These are phyloP conservation scores for Nephelium lappaceum DNA, from an alignment of 345 rosid genomes.

Conservation along the genomic window DNA sequence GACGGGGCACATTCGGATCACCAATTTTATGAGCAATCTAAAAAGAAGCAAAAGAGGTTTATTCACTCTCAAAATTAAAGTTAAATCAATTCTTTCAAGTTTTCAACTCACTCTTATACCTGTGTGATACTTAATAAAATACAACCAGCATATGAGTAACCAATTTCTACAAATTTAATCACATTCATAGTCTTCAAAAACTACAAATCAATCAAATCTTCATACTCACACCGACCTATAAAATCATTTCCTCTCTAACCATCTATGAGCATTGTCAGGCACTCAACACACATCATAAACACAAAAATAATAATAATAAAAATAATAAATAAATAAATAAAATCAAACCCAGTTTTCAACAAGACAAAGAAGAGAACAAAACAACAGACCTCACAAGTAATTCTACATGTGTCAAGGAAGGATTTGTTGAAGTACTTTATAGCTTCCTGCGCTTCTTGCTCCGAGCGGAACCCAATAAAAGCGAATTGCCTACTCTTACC, in stretches of 20 bases:
- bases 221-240: neutral
- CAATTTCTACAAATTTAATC: neutral
- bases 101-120: neutral
- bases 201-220: neutral
- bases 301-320: too few relatives aligned
- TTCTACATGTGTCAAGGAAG: conserved; percentile 61
- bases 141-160: neutral
- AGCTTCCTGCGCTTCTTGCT: conserved; percentile 78
- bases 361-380: neutral
- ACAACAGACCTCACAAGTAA: conserved; percentile 72
- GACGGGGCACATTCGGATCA: conserved; percentile 68
- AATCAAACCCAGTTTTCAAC: neutral
- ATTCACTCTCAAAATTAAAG: conserved; percentile 9
- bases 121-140: neutral
- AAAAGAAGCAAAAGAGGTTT: conserved; percentile 9
- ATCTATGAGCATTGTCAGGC: neutral
- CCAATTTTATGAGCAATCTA: conserved; percentile 77
- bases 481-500: conserved; percentile 90
- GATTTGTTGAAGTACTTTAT: conserved; percentile 73
- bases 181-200: neutral
- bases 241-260: neutral
- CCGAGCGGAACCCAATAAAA: conserved; percentile 77
- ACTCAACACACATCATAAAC: neutral
- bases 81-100: neutral
- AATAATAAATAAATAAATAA: neutral